Evolutionary conservation across 2,329 filamentous ascomycete species (phyloP).

Genomic region (Chrysosporium queenslandicum): DNA sequence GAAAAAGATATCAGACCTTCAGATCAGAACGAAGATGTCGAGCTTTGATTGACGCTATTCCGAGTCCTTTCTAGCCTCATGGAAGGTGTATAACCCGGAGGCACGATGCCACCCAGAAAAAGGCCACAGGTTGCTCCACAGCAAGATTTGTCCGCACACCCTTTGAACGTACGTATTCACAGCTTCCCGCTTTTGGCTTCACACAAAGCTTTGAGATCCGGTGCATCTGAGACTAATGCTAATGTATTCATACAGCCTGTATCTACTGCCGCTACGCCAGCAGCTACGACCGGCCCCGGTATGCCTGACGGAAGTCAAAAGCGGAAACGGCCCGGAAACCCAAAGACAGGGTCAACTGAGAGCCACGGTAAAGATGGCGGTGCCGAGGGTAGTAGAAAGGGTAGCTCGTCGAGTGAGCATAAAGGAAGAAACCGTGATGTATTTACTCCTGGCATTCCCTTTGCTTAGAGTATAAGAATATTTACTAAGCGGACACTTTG

Average conservation of each 20-base stretch:
- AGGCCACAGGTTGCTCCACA: constrained; percentile 27
- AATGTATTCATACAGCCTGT: neutral
- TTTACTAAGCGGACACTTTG: neutral
- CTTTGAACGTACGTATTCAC: constrained; percentile 25
- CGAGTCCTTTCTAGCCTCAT: neutral
- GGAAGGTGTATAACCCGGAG: neutral
- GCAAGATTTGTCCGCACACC: constrained; percentile 22
- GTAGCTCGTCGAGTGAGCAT: neutral
- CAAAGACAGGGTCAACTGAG: neutral
- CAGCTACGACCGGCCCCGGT: neutral
- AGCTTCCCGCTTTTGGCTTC: neutral
- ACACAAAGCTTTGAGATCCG: neutral
- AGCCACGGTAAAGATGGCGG: neutral
- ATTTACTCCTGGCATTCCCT: neutral
- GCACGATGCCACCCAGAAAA: constrained; percentile 31
- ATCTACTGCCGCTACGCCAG: neutral
- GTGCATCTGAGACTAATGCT: neutral
- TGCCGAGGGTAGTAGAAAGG: neutral
- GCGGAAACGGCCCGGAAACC: constrained; percentile 9
- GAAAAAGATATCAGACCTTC: constrained; percentile 11
- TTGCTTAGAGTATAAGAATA: neutral
- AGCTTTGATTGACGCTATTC: neutral
- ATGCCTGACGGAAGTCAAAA: constrained; percentile 11
- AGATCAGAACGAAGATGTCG: too few species aligned
- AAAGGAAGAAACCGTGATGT: constrained; percentile 11